Evolutionary conservation across 208 protist genomes (phyloP).

Genomic region (Leishmania arabica): DNA sequence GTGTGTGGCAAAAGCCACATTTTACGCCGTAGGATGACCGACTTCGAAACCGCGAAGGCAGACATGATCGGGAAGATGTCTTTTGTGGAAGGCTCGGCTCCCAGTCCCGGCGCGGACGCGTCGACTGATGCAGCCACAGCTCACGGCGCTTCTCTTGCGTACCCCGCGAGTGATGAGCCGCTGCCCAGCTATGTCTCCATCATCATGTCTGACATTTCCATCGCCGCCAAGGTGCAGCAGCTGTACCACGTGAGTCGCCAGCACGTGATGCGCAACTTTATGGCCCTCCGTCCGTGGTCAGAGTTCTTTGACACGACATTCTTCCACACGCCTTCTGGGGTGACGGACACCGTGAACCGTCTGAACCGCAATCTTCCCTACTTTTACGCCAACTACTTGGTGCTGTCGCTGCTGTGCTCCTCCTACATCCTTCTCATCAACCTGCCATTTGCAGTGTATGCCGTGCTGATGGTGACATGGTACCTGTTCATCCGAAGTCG

Average conservation of each 20-base stretch:
- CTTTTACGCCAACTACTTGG: conserved; percentile 92
- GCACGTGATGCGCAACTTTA: conserved; percentile 39
- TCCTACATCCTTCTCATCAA: conserved; percentile 86
- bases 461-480: conserved; percentile 36
- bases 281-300: conserved; percentile 64
- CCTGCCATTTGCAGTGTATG: conserved; percentile 68
- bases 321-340: conserved; percentile 54
- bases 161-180: conserved; percentile 13
- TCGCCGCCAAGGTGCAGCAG: conserved; percentile 35
- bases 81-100: conserved; percentile 35
- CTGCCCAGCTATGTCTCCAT: conserved; percentile 40
- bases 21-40: not conserved
- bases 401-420: conserved; percentile 75
- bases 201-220: conserved; percentile 23
- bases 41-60: conserved; percentile 12
- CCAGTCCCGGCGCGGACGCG: not conserved
- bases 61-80: conserved; percentile 35
- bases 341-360: conserved; percentile 62
- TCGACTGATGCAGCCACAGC: not conserved
- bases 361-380: conserved; percentile 76
- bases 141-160: conserved; percentile 5
- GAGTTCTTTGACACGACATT: conserved; percentile 83
- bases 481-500: conserved; percentile 57
- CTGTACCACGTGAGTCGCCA: conserved; percentile 39
- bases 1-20: not conserved